Evolutionary conservation across 1,139 yeast species (phyloP).

Genomic region (Candida dubliniensis): DNA sequence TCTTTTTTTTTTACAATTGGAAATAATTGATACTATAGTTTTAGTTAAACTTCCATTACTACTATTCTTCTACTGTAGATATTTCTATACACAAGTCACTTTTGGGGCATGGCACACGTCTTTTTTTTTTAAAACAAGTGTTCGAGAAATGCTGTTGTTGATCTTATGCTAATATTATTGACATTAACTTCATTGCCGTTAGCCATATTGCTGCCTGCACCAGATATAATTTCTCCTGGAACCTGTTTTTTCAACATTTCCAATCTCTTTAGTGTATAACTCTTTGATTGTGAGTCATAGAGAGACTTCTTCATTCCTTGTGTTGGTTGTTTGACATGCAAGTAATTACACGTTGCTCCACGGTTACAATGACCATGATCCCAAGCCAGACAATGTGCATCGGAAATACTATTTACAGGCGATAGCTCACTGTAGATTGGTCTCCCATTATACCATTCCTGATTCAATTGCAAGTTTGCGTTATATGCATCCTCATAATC

Average conservation of each 20-base stretch:
- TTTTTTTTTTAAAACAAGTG: background rate
- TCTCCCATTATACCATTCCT: conserved; percentile 77
- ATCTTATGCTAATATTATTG: too few relatives aligned
- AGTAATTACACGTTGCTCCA: conserved; percentile 83
- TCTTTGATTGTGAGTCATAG: conserved; percentile 38
- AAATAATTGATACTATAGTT: too few relatives aligned
- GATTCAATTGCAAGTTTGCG: conserved; percentile 63
- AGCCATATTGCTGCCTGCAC: background rate
- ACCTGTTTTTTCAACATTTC: conserved; percentile 6
- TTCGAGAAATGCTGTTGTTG: background rate
- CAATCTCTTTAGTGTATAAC: conserved; percentile 17
- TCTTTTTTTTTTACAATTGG: too few relatives aligned
- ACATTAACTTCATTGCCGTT: too few relatives aligned
- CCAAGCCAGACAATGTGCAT: conserved; percentile 74
- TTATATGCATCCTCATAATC: conserved; percentile 56
- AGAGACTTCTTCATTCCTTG: conserved; percentile 40
- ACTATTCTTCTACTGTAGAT: too few relatives aligned
- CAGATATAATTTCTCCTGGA: background rate
- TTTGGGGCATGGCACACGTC: too few relatives aligned
- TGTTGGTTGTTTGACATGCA: conserved; percentile 71
- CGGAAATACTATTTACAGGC: conserved; percentile 71
- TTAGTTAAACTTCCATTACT: too few relatives aligned
- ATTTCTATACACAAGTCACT: too few relatives aligned
- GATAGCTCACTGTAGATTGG: conserved; percentile 84
- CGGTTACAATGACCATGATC: conserved; percentile 65